Evolutionary conservation across 306 rosid genomes (phyloP), one percentile per base, ranked within the genome.

Genomic region (Dalbergia oliveri): DNA sequence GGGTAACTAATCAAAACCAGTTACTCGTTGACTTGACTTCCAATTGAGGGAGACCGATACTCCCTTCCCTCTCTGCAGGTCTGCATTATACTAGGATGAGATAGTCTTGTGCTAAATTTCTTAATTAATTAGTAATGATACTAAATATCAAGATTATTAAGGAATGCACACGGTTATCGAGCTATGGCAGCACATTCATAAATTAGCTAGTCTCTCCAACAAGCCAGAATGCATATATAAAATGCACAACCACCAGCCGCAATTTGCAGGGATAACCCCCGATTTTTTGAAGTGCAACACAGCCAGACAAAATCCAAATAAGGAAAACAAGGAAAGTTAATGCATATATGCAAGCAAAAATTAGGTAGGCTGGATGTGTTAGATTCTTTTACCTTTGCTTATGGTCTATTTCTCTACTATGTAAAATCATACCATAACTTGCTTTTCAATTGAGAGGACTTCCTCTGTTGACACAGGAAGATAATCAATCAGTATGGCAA

Each of bases 401-500:
- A 37, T 0, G 41, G 5, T 37, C 41, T 37, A 37, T 37, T 37
- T 37, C 7, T 37, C 41, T 49, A 49, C 15, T 14, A 53, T 53
- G 19, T 53, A 53, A 53, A 9, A n/a, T 53, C 59, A 3, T 53
- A 53, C 59, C 21, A 79, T 57, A 51, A 63, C 34, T 50, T 53
- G 50, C 59, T 50, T 82, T 82, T 58, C 65, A 71, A 47, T 63
- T 79, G 71, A 51, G 34, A 70, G 58, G 84, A 50, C n/a, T 11
- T 12, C 11, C 56, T 50, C 56, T 5, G 15, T 5, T 12, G n/a
- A 50, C 23, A 50, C 44, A 70, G 15, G 47, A 75, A 74, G 57
- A 75, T 63, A 75, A 64, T 64, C 49, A 75, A 64, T 57, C 49
- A 68, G 57, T 15, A 78, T 1, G 12, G 43, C 37, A 71, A 51